Percentiles rank a stretch among this genome's conserved stretches.
Conservation (phyloP, 441 rosid genomes). For the Manihot esculenta region DNA sequence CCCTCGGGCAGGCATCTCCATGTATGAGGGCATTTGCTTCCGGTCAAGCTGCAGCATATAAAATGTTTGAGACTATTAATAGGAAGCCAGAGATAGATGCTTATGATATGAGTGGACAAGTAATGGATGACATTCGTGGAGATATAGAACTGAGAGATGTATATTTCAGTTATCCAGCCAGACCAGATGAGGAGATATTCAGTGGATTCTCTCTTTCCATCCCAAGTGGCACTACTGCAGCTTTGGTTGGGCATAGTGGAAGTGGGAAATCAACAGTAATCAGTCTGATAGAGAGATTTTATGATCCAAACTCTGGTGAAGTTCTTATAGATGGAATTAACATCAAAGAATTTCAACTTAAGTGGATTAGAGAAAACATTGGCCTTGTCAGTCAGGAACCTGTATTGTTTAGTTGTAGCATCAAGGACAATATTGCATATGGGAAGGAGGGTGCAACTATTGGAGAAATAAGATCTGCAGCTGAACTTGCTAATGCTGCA, state of each 20-base stretch:
- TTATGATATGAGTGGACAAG: slow-evolving; percentile 45
- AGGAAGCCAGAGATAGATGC: slow-evolving; percentile 75
- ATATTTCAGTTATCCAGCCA: slow-evolving; percentile 65
- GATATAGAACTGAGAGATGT: slow-evolving; percentile 63
- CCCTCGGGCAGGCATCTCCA: slow-evolving; percentile 81
- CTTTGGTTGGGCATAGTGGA: slow-evolving; percentile 87
- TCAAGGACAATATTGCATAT: slow-evolving; percentile 70
- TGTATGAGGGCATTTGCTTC: slow-evolving; percentile 70
- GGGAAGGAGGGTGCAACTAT: slow-evolving; percentile 72
- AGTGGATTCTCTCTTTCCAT: slow-evolving; percentile 67
- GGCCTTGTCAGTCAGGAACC: slow-evolving; percentile 94
- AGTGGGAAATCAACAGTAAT: slow-evolving; percentile 84
- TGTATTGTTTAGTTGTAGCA: slow-evolving; percentile 60
- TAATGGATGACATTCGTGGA: slow-evolving; percentile 54
- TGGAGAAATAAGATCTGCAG: slow-evolving; percentile 70
- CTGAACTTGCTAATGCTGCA: slow-evolving; percentile 73
- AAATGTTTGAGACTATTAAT: slow-evolving; percentile 85
- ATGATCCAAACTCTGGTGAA: slow-evolving; percentile 78
- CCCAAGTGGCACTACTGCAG: slow-evolving; percentile 60
- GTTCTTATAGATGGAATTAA: slow-evolving; percentile 72
- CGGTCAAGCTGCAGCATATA: slow-evolving; percentile 82
- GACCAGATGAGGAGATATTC: slow-evolving; percentile 71
- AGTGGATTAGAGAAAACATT: slow-evolving; percentile 71
- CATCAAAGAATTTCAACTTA: slow-evolving; percentile 61
- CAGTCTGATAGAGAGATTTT: slow-evolving; percentile 71